A percentile compares a stretch with the other conserved stretches of the same genome.
phyloP scores from a whole-genome alignment of 768 basidiomycete species.

The Guyanaporus albipodus region DNA sequence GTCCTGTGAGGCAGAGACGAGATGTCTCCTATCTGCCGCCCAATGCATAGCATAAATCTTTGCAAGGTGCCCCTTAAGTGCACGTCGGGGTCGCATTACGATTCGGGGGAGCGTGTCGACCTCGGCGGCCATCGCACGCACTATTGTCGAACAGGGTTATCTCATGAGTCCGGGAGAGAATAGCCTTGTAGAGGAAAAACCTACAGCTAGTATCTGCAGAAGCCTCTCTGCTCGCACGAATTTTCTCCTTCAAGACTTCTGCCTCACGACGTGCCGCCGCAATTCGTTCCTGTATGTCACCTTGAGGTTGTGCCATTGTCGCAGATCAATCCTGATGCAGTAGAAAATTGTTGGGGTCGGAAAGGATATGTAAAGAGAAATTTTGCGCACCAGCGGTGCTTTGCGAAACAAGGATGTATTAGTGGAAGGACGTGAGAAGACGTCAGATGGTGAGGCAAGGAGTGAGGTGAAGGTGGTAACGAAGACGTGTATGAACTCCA shows the following conservation, averaged over 20 bases:
- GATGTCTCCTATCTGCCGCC: slow-evolving; percentile 94
- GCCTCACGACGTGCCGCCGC: slow-evolving; percentile 96
- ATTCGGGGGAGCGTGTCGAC: slow-evolving; percentile 94
- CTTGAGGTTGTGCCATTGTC: slow-evolving; percentile 73
- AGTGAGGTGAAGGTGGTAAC: slow-evolving; percentile 10
- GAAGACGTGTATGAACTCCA: slow-evolving; percentile 6
- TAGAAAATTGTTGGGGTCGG: neutral
- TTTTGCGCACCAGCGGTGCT: slow-evolving; percentile 26
- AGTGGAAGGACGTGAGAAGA: slow-evolving; percentile 24
- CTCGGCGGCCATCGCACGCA: slow-evolving; percentile 97
- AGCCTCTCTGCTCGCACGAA: slow-evolving; percentile 91
- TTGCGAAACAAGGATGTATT: slow-evolving; percentile 28
- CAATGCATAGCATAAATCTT: slow-evolving; percentile 99
- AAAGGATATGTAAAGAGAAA: slow-evolving; percentile 20
- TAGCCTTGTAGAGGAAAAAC: slow-evolving; percentile 33
- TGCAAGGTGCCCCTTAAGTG: slow-evolving; percentile 94
- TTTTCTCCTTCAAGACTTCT: slow-evolving; percentile 98
- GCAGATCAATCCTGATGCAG: slow-evolving; percentile 5
- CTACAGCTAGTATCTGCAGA: slow-evolving; percentile 96
- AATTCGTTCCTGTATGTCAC: slow-evolving; percentile 88
- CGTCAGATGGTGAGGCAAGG: slow-evolving; percentile 14
- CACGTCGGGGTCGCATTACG: slow-evolving; percentile 93
- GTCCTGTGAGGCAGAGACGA: slow-evolving; percentile 99
- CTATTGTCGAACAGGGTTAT: slow-evolving; percentile 40
- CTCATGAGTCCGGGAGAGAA: slow-evolving; percentile 1